Percentiles rank a stretch among this genome's conserved stretches.
Evolutionary conservation across 2,329 filamentous ascomycete species (phyloP).

Genomic region (Colletotrichum camelliae): DNA sequence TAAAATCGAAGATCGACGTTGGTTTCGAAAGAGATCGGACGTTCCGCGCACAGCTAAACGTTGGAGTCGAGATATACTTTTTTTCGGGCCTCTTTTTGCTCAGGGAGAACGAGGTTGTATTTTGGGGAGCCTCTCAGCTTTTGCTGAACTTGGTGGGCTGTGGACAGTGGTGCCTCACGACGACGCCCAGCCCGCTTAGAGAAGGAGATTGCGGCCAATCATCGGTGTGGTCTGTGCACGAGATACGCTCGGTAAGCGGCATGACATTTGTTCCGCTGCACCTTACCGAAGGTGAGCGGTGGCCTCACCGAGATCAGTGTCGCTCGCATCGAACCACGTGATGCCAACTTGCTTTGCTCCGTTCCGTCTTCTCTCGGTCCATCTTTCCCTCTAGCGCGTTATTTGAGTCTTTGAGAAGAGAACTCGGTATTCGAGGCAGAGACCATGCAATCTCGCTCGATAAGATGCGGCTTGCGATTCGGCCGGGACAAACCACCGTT

Average conservation of each 20-base stretch:
- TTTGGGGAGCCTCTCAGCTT: conserved; percentile 20
- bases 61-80: background rate
- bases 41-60: background rate
- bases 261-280: background rate
- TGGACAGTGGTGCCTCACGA: conserved; percentile 19
- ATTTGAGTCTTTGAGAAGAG: background rate
- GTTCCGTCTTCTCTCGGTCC: background rate
- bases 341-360: background rate
- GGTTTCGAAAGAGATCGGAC: background rate
- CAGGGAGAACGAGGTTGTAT: background rate
- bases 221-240: conserved; percentile 1
- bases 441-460: background rate
- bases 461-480: background rate
- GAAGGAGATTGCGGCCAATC: conserved; percentile 11
- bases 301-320: background rate
- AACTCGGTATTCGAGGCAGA: background rate
- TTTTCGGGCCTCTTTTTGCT: background rate
- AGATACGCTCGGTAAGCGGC: background rate
- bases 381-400: background rate
- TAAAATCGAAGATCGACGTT: background rate
- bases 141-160: conserved; percentile 21
- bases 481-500: background rate
- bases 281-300: background rate
- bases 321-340: background rate
- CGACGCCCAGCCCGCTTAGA: conserved; percentile 16